phyloP scores from a whole-genome alignment of 2,329 filamentous ascomycete species.

The Calonectria fujianensis region DNA sequence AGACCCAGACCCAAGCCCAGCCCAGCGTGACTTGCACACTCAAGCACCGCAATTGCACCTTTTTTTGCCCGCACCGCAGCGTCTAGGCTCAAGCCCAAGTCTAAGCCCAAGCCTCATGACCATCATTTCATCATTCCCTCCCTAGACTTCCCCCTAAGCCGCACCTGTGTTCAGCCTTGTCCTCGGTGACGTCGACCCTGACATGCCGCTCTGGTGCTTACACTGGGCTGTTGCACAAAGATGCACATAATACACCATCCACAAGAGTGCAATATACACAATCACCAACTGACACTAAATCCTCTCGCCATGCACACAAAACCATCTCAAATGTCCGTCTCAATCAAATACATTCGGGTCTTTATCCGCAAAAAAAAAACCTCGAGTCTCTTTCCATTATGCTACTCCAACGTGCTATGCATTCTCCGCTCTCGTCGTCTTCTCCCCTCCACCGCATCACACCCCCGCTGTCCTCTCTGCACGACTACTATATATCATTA shows the following conservation, averaged over 20 bases:
- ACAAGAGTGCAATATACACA: not conserved
- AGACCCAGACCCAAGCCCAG: slow-evolving; percentile 20
- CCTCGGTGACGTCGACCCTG: slow-evolving; percentile 29
- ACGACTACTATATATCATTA: slow-evolving; percentile 51
- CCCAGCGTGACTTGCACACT: slow-evolving; percentile 21
- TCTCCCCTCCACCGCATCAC: slow-evolving; percentile 1
- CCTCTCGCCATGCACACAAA: not conserved
- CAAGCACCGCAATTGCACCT: slow-evolving; percentile 37
- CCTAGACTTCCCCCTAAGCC: not conserved
- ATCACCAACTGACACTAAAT: not conserved
- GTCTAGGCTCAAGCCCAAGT: slow-evolving; percentile 14
- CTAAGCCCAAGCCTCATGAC: slow-evolving; percentile 7
- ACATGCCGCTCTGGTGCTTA: slow-evolving; percentile 1
- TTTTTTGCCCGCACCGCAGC: slow-evolving; percentile 36
- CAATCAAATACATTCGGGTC: not conserved
- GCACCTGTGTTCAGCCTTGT: slow-evolving; percentile 41
- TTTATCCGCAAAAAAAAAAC: slow-evolving; percentile 21
- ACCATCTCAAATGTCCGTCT: not conserved
- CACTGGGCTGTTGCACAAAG: not conserved
- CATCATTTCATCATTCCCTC: slow-evolving; percentile 32
- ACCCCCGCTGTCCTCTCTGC: not conserved
- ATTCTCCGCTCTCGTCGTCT: slow-evolving; percentile 3
- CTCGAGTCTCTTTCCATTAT: slow-evolving; percentile 48
- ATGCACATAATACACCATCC: not conserved
- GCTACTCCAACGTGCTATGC: slow-evolving; percentile 43